phyloP scores from a whole-genome alignment of 2,329 filamentous ascomycete species.

The Bipolaris sorokiniana region DNA sequence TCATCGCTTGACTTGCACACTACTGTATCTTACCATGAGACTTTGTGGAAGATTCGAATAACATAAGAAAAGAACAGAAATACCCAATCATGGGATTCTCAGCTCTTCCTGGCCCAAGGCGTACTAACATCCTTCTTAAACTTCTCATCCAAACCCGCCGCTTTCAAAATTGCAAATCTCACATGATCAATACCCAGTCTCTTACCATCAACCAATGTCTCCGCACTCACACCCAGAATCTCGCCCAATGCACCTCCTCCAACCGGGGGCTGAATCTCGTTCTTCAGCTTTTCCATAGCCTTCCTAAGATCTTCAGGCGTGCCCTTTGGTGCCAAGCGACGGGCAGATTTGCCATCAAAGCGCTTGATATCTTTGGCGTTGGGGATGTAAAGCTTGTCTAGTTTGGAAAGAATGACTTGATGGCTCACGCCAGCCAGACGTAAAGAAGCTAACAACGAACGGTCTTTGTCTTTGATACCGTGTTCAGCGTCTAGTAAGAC shows the following conservation, averaged over 20 bases:
- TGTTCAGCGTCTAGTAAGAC: conserved; percentile 68
- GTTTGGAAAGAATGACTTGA: conserved; percentile 71
- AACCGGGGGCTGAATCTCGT: conserved; percentile 41
- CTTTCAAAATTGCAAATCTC: conserved; percentile 68
- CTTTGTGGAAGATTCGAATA: neutral
- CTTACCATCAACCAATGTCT: conserved; percentile 55
- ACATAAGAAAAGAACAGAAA: neutral
- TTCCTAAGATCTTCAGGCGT: conserved; percentile 55
- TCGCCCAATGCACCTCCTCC: conserved; percentile 59
- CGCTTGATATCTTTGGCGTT: conserved; percentile 23
- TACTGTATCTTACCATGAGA: neutral
- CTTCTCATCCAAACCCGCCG: conserved; percentile 46
- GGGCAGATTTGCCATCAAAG: conserved; percentile 18
- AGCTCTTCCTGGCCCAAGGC: neutral
- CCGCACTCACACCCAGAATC: conserved; percentile 64
- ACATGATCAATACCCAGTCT: conserved; percentile 67
- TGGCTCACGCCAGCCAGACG: conserved; percentile 63
- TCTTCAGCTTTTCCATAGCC: conserved; percentile 47
- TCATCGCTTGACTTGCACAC: neutral
- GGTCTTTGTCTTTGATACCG: conserved; percentile 67
- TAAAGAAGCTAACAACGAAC: conserved; percentile 63
- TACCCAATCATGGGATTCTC: neutral
- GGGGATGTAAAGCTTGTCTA: conserved; percentile 56
- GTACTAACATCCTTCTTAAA: conserved; percentile 5
- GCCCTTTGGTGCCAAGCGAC: conserved; percentile 28